Percentiles rank a stretch among this genome's conserved stretches.
Evolutionary conservation across 805 yeast species (phyloP).

Genomic region (Yarrowia yakushimensis): DNA sequence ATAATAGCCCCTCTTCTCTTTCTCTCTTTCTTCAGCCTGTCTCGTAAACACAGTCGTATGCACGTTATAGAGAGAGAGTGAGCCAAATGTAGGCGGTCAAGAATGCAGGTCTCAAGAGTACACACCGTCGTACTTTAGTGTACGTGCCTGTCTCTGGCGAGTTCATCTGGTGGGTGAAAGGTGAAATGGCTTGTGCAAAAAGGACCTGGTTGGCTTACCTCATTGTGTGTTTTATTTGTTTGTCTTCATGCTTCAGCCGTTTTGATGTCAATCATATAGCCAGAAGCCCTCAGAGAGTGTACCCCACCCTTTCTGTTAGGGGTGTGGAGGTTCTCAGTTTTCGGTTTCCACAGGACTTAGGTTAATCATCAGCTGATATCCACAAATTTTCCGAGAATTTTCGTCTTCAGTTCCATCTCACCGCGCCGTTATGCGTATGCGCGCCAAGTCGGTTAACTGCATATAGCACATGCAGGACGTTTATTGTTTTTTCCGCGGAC

Average conservation of each 20-base stretch:
- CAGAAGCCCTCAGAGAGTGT: not conserved
- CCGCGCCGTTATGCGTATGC: not conserved
- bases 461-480: not conserved
- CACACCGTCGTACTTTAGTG: not conserved
- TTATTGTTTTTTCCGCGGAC: not conserved
- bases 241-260: too few species aligned
- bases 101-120: not conserved
- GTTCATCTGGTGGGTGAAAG: not conserved
- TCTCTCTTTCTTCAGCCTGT: too few species aligned
- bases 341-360: not conserved
- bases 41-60: not conserved
- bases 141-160: not conserved
- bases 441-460: constrained; percentile 6
- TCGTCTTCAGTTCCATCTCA: not conserved
- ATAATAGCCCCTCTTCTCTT: not conserved
- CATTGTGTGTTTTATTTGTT: too few species aligned
- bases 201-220: not conserved
- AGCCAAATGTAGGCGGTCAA: not conserved
- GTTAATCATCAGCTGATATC: not conserved
- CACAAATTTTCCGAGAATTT: not conserved
- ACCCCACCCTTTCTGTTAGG: constrained; percentile 5
- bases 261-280: too few species aligned
- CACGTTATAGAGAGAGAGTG: not conserved
- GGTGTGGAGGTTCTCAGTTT: not conserved
- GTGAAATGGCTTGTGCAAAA: not conserved